phyloP scores from a whole-genome alignment of 345 rosid genomes.

The Lepidium sativum region DNA sequence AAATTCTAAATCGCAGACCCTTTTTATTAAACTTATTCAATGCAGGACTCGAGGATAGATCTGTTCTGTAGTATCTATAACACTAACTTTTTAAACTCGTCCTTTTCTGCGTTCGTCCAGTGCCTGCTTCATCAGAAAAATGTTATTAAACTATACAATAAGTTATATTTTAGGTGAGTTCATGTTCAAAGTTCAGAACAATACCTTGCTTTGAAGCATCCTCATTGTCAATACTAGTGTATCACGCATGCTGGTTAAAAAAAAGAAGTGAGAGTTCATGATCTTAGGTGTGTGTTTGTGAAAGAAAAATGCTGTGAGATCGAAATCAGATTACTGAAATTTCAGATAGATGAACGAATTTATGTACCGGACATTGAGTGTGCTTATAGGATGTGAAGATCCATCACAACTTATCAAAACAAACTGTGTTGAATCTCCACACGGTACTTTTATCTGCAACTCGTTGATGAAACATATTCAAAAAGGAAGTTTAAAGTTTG shows the following conservation, averaged over 20 bases:
- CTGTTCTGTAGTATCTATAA: slow-evolving; percentile 13
- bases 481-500: not conserved
- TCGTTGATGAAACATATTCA: not conserved
- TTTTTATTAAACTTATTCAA: not conserved
- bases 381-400: slow-evolving; percentile 60
- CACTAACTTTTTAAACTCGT: slow-evolving; percentile 32
- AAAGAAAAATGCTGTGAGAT: no score
- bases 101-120: slow-evolving; percentile 67
- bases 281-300: not conserved
- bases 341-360: not conserved
- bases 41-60: slow-evolving; percentile 24
- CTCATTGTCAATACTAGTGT: slow-evolving; percentile 61
- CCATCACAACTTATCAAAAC: slow-evolving; percentile 70
- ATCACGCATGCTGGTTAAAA: slow-evolving; percentile 55
- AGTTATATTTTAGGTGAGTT: not conserved
- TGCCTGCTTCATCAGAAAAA: slow-evolving; percentile 42
- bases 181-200: not conserved
- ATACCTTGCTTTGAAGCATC: slow-evolving; percentile 70
- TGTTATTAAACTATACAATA: not conserved
- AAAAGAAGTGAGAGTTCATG: not conserved
- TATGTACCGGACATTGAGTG: slow-evolving; percentile 52
- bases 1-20: not conserved
- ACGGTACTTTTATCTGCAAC: slow-evolving; percentile 77
- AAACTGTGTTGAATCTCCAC: slow-evolving; percentile 68
- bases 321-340: not conserved